phyloP scores from a whole-genome alignment of 805 yeast species.

The Cyberlindnera galapagoensis region DNA sequence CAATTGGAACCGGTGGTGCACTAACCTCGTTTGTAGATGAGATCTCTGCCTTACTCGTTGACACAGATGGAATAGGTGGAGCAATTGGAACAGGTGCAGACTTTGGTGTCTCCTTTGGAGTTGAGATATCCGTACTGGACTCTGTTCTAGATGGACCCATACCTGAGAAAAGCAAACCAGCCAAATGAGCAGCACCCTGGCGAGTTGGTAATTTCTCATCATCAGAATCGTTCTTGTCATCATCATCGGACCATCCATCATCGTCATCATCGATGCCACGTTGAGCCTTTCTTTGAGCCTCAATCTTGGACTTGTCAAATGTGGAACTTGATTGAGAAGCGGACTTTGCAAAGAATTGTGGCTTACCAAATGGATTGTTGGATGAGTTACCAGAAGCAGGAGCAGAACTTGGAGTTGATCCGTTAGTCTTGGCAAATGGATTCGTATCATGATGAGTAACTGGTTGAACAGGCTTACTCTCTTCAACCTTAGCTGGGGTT shows the following conservation, averaged over 20 bases:
- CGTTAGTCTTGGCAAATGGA: constrained; percentile 19
- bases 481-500: constrained; percentile 17
- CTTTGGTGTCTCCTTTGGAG: constrained; percentile 15
- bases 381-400: constrained; percentile 17
- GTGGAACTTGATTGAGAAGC: constrained; percentile 20
- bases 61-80: constrained; percentile 22
- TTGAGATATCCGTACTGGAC: constrained; percentile 17
- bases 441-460: constrained; percentile 21
- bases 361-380: constrained; percentile 57
- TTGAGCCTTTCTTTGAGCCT: constrained; percentile 68
- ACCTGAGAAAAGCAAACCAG: constrained; percentile 23
- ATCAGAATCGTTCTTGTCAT: constrained; percentile 24
- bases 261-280: constrained; percentile 36
- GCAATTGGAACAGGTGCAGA: constrained; percentile 21
- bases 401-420: constrained; percentile 10
- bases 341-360: constrained; percentile 22
- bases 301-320: constrained; percentile 52
- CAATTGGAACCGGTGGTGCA: constrained; percentile 6
- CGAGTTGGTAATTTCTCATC: constrained; percentile 29
- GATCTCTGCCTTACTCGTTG: constrained; percentile 9
- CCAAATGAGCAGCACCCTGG: constrained; percentile 25
- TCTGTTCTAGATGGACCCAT: constrained; percentile 21
- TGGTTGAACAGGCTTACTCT: constrained; percentile 5
- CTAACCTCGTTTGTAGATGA: constrained; percentile 1
- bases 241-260: constrained; percentile 29